A percentile compares a stretch with the other conserved stretches of the same genome.
Evolutionary conservation across 179 eudicot species (phyloP).

Genomic region (Camellia oleifera): DNA sequence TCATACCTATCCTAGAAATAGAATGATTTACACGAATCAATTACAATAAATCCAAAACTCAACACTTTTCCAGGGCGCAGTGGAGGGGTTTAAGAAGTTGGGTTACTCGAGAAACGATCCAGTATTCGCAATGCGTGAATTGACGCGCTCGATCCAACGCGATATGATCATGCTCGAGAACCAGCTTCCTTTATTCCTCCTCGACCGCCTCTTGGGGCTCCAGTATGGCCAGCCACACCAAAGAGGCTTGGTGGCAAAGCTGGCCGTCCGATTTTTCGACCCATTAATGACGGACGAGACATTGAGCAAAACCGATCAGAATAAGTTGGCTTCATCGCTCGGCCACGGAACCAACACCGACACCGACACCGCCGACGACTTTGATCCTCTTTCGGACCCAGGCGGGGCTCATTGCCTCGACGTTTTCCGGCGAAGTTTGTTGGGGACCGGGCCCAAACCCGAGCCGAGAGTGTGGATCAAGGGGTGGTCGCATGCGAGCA

Average conservation of each 20-base stretch:
- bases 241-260: conserved; percentile 49
- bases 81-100: conserved; percentile 55
- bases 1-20: too few relatives aligned
- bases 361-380: conserved; percentile 3
- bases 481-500: conserved; percentile 46
- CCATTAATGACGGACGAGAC: conserved; percentile 88
- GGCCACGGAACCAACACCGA: conserved; percentile 8
- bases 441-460: conserved; percentile 52
- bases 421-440: conserved; percentile 68
- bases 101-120: conserved; percentile 83
- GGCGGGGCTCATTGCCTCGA: conserved; percentile 73
- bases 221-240: conserved; percentile 47
- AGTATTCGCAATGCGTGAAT: conserved; percentile 73
- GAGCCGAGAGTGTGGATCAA: conserved; percentile 62
- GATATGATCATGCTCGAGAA: conserved; percentile 97
- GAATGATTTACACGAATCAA: too few relatives aligned
- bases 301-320: conserved; percentile 47
- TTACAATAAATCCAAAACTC: too few relatives aligned
- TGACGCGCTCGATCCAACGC: conserved; percentile 73
- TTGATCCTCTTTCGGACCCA: conserved; percentile 71
- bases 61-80: conserved; percentile 50
- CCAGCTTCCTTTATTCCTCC: conserved; percentile 75
- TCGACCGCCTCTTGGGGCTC: conserved; percentile 52
- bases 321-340: conserved; percentile 41
- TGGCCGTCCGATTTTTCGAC: conserved; percentile 71